A percentile compares a stretch with the other conserved stretches of the same genome.
These are phyloP conservation scores for Elongisporangium undulatum DNA, from an alignment of 352 stramenopile species.

Conservation along the genomic window DNA sequence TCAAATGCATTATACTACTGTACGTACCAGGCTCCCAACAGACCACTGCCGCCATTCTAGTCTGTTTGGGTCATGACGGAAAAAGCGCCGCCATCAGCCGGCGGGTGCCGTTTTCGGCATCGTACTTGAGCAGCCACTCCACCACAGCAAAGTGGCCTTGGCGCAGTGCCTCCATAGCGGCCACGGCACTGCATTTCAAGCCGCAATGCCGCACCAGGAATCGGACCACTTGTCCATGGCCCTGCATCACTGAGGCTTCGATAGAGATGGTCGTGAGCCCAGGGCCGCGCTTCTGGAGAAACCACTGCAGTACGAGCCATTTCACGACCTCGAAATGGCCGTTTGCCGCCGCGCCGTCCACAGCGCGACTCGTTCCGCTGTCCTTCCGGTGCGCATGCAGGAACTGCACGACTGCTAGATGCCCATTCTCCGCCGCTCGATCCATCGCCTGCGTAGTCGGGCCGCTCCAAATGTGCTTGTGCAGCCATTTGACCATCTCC, in stretches of 20 bases:
- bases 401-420: conserved; percentile 48
- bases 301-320: conserved; percentile 19
- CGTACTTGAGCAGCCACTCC: neutral
- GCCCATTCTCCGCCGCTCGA: conserved; percentile 31
- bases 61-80: neutral
- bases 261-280: neutral
- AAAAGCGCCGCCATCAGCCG: neutral
- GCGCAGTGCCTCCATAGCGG: neutral
- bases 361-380: conserved; percentile 23
- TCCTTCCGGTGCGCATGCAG: conserved; percentile 37
- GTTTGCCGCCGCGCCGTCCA: conserved; percentile 34
- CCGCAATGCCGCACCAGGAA: neutral
- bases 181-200: neutral
- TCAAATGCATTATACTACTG: too few species aligned
- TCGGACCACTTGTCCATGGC: neutral
- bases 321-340: conserved; percentile 27
- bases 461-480: conserved; percentile 7
- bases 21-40: too few species aligned
- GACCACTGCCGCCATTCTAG: too few species aligned
- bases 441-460: conserved; percentile 37
- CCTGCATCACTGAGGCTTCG: neutral
- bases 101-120: neutral
- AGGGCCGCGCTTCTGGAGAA: neutral
- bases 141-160: neutral
- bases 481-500: conserved; percentile 11